Evolutionary conservation across 495 filamentous ascomycete genomes (phyloP).

Genomic region (Ascodesmis nigricans): DNA sequence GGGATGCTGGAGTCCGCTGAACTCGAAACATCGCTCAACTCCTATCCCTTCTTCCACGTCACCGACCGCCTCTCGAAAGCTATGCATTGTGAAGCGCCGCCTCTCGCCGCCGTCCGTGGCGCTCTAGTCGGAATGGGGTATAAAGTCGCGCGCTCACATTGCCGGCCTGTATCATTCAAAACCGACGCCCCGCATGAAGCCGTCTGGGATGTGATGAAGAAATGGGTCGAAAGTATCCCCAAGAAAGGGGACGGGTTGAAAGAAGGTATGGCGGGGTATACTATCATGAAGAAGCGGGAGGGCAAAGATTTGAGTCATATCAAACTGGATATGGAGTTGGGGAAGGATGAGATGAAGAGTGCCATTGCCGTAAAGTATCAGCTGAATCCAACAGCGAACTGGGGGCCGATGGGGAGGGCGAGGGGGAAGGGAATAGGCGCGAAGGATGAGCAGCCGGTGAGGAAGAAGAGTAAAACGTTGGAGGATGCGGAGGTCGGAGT

Average conservation of each 20-base stretch:
- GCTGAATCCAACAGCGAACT: conserved; percentile 67
- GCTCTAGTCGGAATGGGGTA: conserved; percentile 65
- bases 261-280: conserved; percentile 43
- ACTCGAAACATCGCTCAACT: conserved; percentile 35
- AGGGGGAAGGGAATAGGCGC: not conserved
- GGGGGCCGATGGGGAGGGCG: conserved; percentile 75
- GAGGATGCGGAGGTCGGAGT: no score
- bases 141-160: conserved; percentile 57
- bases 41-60: conserved; percentile 63
- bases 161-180: conserved; percentile 67
- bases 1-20: conserved; percentile 80
- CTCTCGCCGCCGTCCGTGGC: conserved; percentile 49
- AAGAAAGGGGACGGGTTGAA: conserved; percentile 48
- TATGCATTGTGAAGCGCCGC: conserved; percentile 53
- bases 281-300: conserved; percentile 27
- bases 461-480: not conserved
- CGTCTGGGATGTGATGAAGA: conserved; percentile 83
- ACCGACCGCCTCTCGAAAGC: conserved; percentile 46
- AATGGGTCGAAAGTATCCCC: conserved; percentile 35
- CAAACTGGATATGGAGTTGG: conserved; percentile 63
- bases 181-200: conserved; percentile 76
- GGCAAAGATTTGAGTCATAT: conserved; percentile 36
- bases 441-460: not conserved
- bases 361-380: conserved; percentile 64
- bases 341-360: conserved; percentile 35